Conservation (phyloP, 495 filamentous ascomycete genomes). For the Hypoxylon cercidicola region DNA sequence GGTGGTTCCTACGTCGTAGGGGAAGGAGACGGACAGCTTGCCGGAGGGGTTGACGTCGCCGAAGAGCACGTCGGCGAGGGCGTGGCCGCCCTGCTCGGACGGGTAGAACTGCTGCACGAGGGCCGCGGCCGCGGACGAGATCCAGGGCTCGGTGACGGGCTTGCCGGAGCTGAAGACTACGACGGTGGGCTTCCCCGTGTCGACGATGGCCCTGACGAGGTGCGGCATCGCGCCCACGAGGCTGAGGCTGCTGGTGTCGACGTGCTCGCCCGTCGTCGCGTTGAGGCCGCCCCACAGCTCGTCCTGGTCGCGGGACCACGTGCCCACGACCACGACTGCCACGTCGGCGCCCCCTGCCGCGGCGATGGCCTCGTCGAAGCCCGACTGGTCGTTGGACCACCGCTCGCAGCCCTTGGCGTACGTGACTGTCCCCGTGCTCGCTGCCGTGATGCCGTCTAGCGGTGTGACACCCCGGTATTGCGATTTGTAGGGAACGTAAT, state of each 20-base stretch:
- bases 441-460: constrained; percentile 70
- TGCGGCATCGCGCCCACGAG: constrained; percentile 76
- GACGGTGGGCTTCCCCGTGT: constrained; percentile 72
- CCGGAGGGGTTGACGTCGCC: constrained; percentile 86
- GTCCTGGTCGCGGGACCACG: constrained; percentile 74
- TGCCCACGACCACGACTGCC: constrained; percentile 76
- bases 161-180: constrained; percentile 77
- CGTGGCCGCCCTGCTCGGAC: constrained; percentile 79
- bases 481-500: constrained; percentile 71
- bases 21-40: constrained; percentile 66
- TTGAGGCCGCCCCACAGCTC: constrained; percentile 75
- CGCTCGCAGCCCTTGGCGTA: constrained; percentile 76
- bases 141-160: constrained; percentile 75
- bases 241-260: constrained; percentile 68
- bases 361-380: constrained; percentile 69
- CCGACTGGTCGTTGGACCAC: constrained; percentile 74
- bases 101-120: constrained; percentile 79
- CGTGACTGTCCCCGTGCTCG: constrained; percentile 65
- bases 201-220: constrained; percentile 69
- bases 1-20: constrained; percentile 69
- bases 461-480: constrained; percentile 72
- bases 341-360: constrained; percentile 73
- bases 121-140: constrained; percentile 66
- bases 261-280: constrained; percentile 77
- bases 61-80: constrained; percentile 81